These are phyloP conservation scores for Gracilariopsis chorda DNA, from an alignment of 23 red algal species.

Conservation along the genomic window DNA sequence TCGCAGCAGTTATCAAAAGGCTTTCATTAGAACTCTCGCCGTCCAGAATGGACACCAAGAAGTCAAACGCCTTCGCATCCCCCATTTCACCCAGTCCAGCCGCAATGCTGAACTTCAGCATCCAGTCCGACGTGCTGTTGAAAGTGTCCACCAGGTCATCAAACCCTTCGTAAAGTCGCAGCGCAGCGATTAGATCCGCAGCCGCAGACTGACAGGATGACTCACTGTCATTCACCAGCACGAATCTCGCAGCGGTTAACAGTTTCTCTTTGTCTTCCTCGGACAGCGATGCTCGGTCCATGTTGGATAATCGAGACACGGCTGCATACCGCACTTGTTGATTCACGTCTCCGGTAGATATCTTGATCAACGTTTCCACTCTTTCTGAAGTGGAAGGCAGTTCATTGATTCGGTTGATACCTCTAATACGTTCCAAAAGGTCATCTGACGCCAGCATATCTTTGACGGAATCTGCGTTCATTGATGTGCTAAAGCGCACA, in stretches of 20 bases:
- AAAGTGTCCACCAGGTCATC: conserved; percentile 67
- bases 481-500: not conserved
- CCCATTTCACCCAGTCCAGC: conserved; percentile 87
- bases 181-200: conserved; percentile 72
- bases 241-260: conserved; percentile 24
- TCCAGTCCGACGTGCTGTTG: conserved; percentile 78
- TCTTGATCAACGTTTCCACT: conserved; percentile 25
- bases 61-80: conserved; percentile 67
- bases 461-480: not conserved
- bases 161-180: conserved; percentile 55
- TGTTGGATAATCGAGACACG: conserved; percentile 52
- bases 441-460: conserved; percentile 44
- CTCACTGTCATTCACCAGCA: conserved; percentile 69
- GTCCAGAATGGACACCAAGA: conserved; percentile 60
- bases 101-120: conserved; percentile 86
- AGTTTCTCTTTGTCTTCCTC: conserved; percentile 37
- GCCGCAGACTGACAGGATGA: conserved; percentile 61
- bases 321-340: conserved; percentile 85
- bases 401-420: conserved; percentile 44
- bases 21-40: not conserved
- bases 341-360: conserved; percentile 62
- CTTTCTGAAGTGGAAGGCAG: conserved; percentile 11
- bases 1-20: conserved; percentile 61
- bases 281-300: conserved; percentile 18
- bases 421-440: conserved; percentile 59